Conservation (phyloP, 257 asterid genomes). For the Hygrophila difformis region DNA sequence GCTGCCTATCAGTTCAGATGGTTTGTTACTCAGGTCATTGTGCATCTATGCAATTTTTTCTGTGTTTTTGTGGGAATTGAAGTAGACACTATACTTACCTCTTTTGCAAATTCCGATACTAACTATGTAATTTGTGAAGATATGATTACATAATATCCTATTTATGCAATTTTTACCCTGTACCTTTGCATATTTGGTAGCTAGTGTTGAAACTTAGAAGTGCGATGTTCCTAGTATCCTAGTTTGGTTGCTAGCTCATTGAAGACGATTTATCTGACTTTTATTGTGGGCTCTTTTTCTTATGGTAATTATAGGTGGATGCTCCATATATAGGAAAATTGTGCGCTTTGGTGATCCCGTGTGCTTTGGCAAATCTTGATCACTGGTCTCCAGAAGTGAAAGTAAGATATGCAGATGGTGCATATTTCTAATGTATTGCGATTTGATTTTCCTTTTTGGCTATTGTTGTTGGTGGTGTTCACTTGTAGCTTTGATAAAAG, state of each 20-base stretch:
- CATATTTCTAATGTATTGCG: not conserved
- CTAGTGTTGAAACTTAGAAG: no score
- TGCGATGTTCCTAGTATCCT: no score
- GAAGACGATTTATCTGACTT: not conserved
- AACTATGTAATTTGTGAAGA: no score
- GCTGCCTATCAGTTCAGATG: slow-evolving; percentile 86
- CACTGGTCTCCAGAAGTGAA: slow-evolving; percentile 97
- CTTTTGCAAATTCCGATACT: no score
- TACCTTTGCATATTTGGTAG: no score
- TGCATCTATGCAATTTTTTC: not conserved
- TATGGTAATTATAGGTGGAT: slow-evolving; percentile 52
- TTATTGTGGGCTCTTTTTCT: slow-evolving; percentile 4
- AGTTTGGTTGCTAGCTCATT: no score
- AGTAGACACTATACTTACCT: no score
- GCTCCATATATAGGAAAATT: slow-evolving; percentile 65
- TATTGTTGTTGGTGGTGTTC: not conserved
- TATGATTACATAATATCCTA: no score
- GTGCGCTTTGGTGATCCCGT: slow-evolving; percentile 72
- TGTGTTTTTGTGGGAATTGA: slow-evolving; percentile 3
- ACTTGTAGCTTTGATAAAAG: no score
- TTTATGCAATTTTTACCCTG: no score
- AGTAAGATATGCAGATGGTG: slow-evolving; percentile 33
- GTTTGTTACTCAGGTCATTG: slow-evolving; percentile 63
- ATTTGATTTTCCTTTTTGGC: not conserved
- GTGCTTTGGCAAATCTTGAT: slow-evolving; percentile 85